A percentile compares a stretch with the other conserved stretches of the same genome.
Evolutionary conservation across 495 filamentous ascomycete species (phyloP).

Genomic region (Xylaria scruposa): DNA sequence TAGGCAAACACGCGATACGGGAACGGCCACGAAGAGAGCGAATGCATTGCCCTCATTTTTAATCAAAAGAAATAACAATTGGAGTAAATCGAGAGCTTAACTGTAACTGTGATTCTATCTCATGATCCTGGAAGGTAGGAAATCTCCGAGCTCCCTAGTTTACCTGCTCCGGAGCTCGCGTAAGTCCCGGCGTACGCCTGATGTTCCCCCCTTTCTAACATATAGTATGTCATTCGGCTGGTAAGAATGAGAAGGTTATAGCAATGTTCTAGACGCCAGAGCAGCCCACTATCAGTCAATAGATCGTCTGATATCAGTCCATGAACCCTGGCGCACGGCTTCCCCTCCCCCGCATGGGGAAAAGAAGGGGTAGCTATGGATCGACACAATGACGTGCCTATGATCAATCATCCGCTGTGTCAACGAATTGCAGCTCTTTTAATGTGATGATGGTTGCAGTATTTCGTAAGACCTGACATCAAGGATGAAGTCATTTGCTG

Average conservation of each 20-base stretch:
- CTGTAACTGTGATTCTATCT: not conserved
- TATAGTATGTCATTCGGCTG: not conserved
- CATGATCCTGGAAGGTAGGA: not conserved
- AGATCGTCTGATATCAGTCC: slow-evolving; percentile 1
- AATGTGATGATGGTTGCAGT: not conserved
- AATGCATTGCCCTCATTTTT: not conserved
- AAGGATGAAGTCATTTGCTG: slow-evolving; percentile 22
- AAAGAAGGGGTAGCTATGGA: not conserved
- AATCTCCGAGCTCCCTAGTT: not conserved
- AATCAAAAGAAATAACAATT: not conserved
- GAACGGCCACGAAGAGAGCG: not conserved
- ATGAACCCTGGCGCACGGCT: not conserved
- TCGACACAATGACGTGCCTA: slow-evolving; percentile 25
- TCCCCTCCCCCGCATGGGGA: slow-evolving; percentile 21
- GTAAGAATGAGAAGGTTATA: not conserved
- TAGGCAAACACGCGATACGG: not conserved
- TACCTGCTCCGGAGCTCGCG: not conserved
- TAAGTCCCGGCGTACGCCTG: not conserved
- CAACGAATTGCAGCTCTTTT: slow-evolving; percentile 17
- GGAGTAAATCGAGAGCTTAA: not conserved
- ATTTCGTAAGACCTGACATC: slow-evolving; percentile 19
- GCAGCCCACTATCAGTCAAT: not conserved
- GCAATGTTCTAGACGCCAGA: not conserved
- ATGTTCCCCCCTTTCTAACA: not conserved
- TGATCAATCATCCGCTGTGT: slow-evolving; percentile 9